Evolutionary conservation across 1,139 yeast species (phyloP).

Genomic region (Suhomyces guaymorum): DNA sequence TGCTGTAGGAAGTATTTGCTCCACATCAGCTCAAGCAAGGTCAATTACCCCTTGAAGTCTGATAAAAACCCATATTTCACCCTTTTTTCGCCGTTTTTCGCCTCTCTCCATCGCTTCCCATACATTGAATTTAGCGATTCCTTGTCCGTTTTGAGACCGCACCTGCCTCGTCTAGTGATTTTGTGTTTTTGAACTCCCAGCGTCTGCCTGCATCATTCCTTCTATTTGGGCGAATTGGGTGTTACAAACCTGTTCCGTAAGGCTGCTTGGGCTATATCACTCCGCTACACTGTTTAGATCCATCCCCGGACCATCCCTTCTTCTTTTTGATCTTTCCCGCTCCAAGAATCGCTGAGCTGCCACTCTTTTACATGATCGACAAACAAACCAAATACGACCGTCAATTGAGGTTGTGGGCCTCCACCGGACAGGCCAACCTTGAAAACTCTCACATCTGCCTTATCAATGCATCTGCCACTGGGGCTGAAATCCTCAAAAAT

Average conservation of each 20-base stretch:
- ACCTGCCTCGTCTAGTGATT: conserved; percentile 4
- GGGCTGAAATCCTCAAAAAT: conserved; percentile 75
- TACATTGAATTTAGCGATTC: too few relatives aligned
- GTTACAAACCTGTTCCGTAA: background rate
- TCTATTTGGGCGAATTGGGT: conserved; percentile 2
- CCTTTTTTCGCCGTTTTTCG: too few relatives aligned
- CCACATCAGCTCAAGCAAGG: too few relatives aligned
- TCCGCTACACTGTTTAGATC: background rate
- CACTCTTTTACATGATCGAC: conserved; percentile 21
- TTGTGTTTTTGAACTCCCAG: conserved; percentile 2
- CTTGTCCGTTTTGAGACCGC: too few relatives aligned
- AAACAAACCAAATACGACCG: conserved; percentile 69
- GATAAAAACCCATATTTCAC: too few relatives aligned
- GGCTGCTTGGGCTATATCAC: background rate
- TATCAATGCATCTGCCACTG: conserved; percentile 58
- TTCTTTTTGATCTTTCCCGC: too few relatives aligned
- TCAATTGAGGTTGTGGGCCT: conserved; percentile 86
- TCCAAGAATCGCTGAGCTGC: too few relatives aligned
- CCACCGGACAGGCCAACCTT: conserved; percentile 67
- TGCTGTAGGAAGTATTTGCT: too few relatives aligned
- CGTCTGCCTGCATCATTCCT: conserved; percentile 4
- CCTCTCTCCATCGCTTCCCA: too few relatives aligned
- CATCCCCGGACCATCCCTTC: background rate
- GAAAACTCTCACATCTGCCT: conserved; percentile 62
- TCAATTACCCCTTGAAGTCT: too few relatives aligned